Percentiles rank a stretch among this genome's conserved stretches.
These are phyloP conservation scores for Fusarium pseudoanthophilum DNA, from an alignment of 2,329 filamentous ascomycete species.

Conservation along the genomic window DNA sequence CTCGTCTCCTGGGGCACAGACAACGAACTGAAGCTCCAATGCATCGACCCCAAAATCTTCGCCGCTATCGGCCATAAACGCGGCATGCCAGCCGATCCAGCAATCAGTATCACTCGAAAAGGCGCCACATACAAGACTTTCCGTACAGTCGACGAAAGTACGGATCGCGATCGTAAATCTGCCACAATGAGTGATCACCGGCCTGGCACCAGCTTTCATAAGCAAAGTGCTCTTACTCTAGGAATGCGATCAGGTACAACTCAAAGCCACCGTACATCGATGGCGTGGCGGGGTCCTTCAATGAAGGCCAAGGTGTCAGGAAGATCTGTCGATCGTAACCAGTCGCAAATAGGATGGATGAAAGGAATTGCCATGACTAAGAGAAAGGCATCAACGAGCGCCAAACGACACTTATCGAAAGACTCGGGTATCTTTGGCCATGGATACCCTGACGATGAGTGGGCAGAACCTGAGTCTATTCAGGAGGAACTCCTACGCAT, in stretches of 20 bases:
- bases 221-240: slow-evolving; percentile 57
- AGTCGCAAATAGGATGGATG: slow-evolving; percentile 75
- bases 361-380: slow-evolving; percentile 74
- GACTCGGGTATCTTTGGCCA: slow-evolving; percentile 63
- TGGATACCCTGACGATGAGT: slow-evolving; percentile 64
- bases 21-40: slow-evolving; percentile 81
- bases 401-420: slow-evolving; percentile 61
- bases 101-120: slow-evolving; percentile 79
- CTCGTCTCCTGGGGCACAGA: slow-evolving; percentile 94
- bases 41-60: slow-evolving; percentile 72
- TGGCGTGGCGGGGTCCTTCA: slow-evolving; percentile 65
- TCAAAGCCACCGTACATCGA: slow-evolving; percentile 45
- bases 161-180: slow-evolving; percentile 66
- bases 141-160: slow-evolving; percentile 72
- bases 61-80: slow-evolving; percentile 78
- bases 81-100: slow-evolving; percentile 71
- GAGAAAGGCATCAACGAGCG: slow-evolving; percentile 57
- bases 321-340: slow-evolving; percentile 58
- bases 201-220: slow-evolving; percentile 56
- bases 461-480: slow-evolving; percentile 70
- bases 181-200: slow-evolving; percentile 72
- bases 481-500: slow-evolving; percentile 74
- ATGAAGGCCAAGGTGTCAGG: slow-evolving; percentile 66
- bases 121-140: slow-evolving; percentile 89
- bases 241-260: slow-evolving; percentile 54